Evolutionary conservation across 2,329 filamentous ascomycete species (phyloP).

Genomic region (Dryadomyces quercivorus): DNA sequence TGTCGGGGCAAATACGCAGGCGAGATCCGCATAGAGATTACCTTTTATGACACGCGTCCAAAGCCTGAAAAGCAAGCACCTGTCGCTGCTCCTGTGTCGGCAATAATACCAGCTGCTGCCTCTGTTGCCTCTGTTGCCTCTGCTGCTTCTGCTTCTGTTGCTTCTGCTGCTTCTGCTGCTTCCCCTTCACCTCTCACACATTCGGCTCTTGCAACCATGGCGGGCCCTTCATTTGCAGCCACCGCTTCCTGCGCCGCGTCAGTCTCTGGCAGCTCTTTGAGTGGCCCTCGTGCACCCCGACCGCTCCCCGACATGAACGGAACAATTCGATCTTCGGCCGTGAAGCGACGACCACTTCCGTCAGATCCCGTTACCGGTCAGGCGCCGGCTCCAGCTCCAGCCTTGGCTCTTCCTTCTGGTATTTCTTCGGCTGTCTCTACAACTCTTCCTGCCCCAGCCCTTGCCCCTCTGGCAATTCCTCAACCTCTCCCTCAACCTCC

Average conservation of each 20-base stretch:
- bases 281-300: not conserved
- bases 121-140: too few relatives aligned
- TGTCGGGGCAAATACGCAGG: constrained; percentile 94
- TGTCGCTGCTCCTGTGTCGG: not conserved
- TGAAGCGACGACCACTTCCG: constrained; percentile 77
- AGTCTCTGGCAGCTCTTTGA: constrained; percentile 14
- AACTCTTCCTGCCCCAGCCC: too few relatives aligned
- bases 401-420: constrained; percentile 9
- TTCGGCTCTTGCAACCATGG: not conserved
- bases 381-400: constrained; percentile 29
- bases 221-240: constrained; percentile 23
- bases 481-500: not conserved
- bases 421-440: too few relatives aligned
- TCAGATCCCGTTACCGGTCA: constrained; percentile 58
- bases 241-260: constrained; percentile 29
- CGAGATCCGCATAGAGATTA: constrained; percentile 88
- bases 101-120: too few relatives aligned
- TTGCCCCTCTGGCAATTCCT: not conserved
- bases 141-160: too few relatives aligned
- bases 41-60: constrained; percentile 82
- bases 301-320: not conserved
- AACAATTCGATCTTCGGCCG: constrained; percentile 24
- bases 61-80: constrained; percentile 54
- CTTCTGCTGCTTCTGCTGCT: not conserved
- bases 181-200: not conserved